Percentiles rank a stretch among this genome's conserved stretches.
These are phyloP conservation scores for Entrophospora sp. DNA, from an alignment of 192 early-diverging fungal genomes.

Conservation along the genomic window DNA sequence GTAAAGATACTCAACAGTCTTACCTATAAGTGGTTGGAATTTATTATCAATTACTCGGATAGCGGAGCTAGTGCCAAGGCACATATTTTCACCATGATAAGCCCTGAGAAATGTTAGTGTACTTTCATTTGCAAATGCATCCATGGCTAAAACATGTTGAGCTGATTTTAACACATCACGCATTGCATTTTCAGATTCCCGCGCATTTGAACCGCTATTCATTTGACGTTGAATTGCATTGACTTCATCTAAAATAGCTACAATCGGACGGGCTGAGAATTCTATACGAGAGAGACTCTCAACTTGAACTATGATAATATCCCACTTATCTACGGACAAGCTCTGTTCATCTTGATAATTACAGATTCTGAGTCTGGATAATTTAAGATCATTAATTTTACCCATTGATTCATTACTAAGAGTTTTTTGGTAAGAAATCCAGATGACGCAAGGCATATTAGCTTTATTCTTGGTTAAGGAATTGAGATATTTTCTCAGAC, in stretches of 20 bases:
- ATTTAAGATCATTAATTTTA: too few species aligned
- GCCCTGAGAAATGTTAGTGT: background rate
- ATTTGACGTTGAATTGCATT: slow-evolving; percentile 14
- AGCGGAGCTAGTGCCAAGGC: too few species aligned
- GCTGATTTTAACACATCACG: background rate
- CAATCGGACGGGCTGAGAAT: background rate
- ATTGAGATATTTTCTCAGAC: background rate
- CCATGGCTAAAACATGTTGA: background rate
- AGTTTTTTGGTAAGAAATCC: too few species aligned
- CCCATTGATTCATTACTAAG: background rate
- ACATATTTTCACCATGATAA: slow-evolving; percentile 12
- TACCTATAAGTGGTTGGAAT: background rate
- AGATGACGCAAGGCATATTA: too few species aligned
- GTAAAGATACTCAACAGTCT: slow-evolving; percentile 2
- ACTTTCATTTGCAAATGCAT: slow-evolving; percentile 3
- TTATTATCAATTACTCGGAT: background rate
- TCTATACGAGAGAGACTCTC: background rate
- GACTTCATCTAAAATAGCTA: slow-evolving; percentile 1
- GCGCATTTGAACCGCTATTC: background rate
- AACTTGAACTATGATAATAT: slow-evolving; percentile 15
- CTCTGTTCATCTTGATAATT: background rate
- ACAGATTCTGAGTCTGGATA: too few species aligned
- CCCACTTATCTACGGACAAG: slow-evolving; percentile 2
- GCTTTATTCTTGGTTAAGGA: background rate
- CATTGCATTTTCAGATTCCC: slow-evolving; percentile 14